Base-by-base conservation (phyloP, 441 rosid genomes). In the Mallotus repandus region DNA sequence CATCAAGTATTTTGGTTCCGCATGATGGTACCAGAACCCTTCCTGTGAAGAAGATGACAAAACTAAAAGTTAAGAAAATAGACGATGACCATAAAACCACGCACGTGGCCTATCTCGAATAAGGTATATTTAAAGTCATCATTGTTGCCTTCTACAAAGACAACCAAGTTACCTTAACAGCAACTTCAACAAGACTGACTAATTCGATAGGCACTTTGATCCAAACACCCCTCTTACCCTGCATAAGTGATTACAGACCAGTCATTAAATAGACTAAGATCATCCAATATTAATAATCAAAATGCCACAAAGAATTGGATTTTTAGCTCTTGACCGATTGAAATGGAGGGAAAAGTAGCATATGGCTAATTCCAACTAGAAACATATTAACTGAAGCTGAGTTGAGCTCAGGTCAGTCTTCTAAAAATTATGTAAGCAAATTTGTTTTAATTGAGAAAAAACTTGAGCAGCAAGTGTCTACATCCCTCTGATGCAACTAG, bases 1-100 rank as follows among this genome's bases (percentile, higher is more conserved):
- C 99, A 95, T 95, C 77, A 95, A 61, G 83, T 91, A 86, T 64
- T 79, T 79, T 15, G 89, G 86, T 83, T 95, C 98, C 1, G 98
- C 98, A 72, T 93, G 97, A 81, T 95, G 98, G 67, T 75, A 91
- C 94, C 89, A 88, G 77, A 95, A 95, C 68, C 97, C 97, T 83
- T 95, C 90, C 97, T 95, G 85, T 54, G 66, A 63, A 71, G 55
- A 73, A 73, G 76, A 76, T 14, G 19, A 55, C 38, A 67, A 63
- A 62, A 55, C 16, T n/a, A 29, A 41, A 67, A 8, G 32, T 60
- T 66, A 70, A 43, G 35, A 29, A n/a, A 16, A 22, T 45, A 65
- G 4, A 48, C 11, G 32, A 38, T 18, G 15, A 50, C 43, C 52
- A 18, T 3, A 29, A 29, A 11, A 52, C 25, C 68, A n/a, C 13